These are phyloP conservation scores for Cladophialophora immunda DNA, from an alignment of 2,329 filamentous ascomycete genomes.

Conservation along the genomic window DNA sequence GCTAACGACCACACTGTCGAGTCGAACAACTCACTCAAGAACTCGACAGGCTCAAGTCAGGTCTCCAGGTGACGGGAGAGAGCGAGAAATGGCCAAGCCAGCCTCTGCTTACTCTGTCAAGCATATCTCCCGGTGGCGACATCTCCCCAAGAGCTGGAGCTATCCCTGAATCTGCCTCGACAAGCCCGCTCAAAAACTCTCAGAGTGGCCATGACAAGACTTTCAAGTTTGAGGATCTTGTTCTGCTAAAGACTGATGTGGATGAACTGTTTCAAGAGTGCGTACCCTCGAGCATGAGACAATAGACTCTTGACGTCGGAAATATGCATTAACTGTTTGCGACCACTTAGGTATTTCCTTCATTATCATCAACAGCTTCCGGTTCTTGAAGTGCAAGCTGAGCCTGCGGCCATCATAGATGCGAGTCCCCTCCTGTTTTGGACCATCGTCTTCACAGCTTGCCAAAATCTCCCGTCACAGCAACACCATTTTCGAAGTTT, in stretches of 20 bases:
- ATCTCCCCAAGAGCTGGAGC: not conserved
- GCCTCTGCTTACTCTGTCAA: not conserved
- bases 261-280: constrained; percentile 1
- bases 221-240: constrained; percentile 6
- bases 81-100: not conserved
- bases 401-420: not conserved
- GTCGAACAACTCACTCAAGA: constrained; percentile 4
- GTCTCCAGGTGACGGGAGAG: not conserved
- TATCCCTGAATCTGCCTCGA: not conserved
- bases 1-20: constrained; percentile 36
- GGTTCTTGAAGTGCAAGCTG: not conserved
- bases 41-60: not conserved
- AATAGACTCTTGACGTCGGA: not conserved
- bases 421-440: constrained; percentile 1
- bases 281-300: not conserved
- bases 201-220: not conserved
- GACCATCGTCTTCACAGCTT: constrained; percentile 3
- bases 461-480: not conserved
- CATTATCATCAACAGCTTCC: constrained; percentile 1
- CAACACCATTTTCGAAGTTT: not conserved
- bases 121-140: not conserved
- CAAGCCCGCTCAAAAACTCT: not conserved
- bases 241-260: not conserved
- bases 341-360: not conserved
- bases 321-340: not conserved